Conservation (phyloP, 805 yeast genomes). For the Lachancea waltii region DNA sequence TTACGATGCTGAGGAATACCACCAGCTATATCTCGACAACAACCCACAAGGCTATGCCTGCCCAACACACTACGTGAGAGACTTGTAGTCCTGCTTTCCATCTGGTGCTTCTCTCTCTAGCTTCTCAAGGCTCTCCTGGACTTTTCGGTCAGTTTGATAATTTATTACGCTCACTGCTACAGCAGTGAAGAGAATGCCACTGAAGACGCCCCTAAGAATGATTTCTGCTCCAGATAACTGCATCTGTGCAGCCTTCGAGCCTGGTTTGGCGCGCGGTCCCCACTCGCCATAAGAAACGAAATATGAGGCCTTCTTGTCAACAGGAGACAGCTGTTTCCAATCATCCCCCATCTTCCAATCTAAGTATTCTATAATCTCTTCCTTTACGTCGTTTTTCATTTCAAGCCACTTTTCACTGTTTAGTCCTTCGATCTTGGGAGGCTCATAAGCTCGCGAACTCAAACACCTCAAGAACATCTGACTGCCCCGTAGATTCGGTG, state of each 20-base stretch:
- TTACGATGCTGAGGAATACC: constrained; percentile 95
- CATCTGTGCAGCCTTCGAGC: constrained; percentile 9
- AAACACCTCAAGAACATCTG: background rate
- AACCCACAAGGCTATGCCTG: constrained; percentile 88
- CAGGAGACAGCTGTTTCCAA: constrained; percentile 29
- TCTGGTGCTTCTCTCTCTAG: background rate
- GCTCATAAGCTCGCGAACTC: constrained; percentile 14
- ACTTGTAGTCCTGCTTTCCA: constrained; percentile 24
- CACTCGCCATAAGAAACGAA: constrained; percentile 35
- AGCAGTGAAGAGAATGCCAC: constrained; percentile 17
- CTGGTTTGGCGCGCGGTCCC: constrained; percentile 32
- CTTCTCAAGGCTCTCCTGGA: constrained; percentile 6
- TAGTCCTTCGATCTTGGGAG: constrained; percentile 30
- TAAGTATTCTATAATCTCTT: constrained; percentile 34
- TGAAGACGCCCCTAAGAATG: constrained; percentile 21
- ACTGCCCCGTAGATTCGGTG: background rate
- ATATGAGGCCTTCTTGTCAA: constrained; percentile 31
- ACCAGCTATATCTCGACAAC: constrained; percentile 70
- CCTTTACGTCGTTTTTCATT: constrained; percentile 29
- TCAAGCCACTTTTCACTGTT: constrained; percentile 29
- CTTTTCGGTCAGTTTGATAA: constrained; percentile 17
- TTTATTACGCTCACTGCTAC: constrained; percentile 17
- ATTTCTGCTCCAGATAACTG: constrained; percentile 13
- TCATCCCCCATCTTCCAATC: constrained; percentile 28
- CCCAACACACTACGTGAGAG: constrained; percentile 78